Base-by-base conservation (phyloP, 2,329 filamentous ascomycete species). In the Hymenoscyphus fraxineus region DNA sequence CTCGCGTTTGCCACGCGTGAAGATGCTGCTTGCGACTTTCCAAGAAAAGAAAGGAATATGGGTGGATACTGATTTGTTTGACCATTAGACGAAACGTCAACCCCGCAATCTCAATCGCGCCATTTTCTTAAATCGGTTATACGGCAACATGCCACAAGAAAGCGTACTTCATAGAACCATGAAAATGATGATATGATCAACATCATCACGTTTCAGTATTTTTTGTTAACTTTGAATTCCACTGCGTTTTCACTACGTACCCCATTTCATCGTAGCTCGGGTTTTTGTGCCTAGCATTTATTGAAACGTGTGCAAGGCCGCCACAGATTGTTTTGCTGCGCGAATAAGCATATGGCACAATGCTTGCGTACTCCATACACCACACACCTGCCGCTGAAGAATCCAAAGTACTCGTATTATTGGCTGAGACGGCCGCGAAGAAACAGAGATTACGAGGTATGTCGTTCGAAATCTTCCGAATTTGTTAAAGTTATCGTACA, bases 51-150 rank as follows among this genome's bases (percentile, higher is more conserved):
- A 54, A 35, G 35, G 58, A 63, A 44, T n/a, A 60, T 63, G 32
- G 54, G 55, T 63, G 58, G 62, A 56, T 41, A 60, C 40, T 35
- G 19, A 32, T 38, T 27, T 27, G 56, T 47, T 63, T 59, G 61
- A 59, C 35, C 56, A 59, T 19, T 2, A 57, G 22, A 38, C 58
- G 62, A 64, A 64, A 64, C 62, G 41, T 61, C 31, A 12, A 61
- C 62, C 38, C 64, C 54, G 57, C 59, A 59, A 32, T 16, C 19
- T 31, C 16, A 38, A 32, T 32, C 39, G 44, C 31, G 58, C n/a
- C 35, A 44, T 44, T 19, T 47, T 44, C 58, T 44, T 35, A 44
- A 19, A 16, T 57, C 32, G 54, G 54, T 57, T 19, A 35, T 13
- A 51, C 44, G 44, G 44, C 44, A 27, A 51, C n/a, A 51, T 19